Percentiles rank a stretch among this genome's conserved stretches.
These are phyloP conservation scores for Trametes pubescens DNA, from an alignment of 1,284 basidiomycete genomes.

Conservation along the genomic window DNA sequence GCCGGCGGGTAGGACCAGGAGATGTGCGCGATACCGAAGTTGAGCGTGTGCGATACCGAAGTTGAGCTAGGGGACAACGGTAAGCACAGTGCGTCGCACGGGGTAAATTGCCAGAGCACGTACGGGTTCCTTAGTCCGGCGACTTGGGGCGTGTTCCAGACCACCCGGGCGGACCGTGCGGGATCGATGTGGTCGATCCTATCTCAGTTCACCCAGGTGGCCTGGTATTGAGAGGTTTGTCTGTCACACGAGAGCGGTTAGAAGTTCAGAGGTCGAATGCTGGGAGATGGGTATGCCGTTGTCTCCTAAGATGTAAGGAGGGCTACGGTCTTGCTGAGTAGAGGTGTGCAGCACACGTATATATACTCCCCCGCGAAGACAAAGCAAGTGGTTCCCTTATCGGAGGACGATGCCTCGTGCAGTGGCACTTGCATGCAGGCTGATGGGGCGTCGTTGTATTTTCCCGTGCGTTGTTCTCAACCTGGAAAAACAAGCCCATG, in stretches of 20 bases:
- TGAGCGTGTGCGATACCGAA: too few species aligned
- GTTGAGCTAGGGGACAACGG: neutral
- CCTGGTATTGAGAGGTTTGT: conserved; percentile 16
- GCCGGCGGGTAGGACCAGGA: too few species aligned
- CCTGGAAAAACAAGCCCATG: neutral
- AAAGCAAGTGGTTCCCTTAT: neutral
- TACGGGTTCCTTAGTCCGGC: neutral
- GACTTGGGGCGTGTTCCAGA: neutral
- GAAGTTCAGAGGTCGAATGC: neutral
- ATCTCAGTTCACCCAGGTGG: neutral
- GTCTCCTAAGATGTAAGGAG: neutral
- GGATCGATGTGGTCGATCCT: neutral
- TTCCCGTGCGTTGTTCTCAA: neutral
- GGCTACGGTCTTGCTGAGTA: neutral
- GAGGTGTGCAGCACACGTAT: neutral
- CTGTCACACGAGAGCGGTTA: neutral
- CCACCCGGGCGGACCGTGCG: neutral
- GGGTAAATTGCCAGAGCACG: neutral
- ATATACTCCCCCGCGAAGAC: neutral
- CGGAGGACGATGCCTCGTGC: neutral
- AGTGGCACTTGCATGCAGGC: neutral
- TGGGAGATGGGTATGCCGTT: neutral
- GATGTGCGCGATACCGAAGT: too few species aligned
- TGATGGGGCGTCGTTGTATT: neutral
- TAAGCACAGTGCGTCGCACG: neutral